These are phyloP conservation scores for Penicillium verhagenii DNA, from an alignment of 495 filamentous ascomycete genomes.

Conservation along the genomic window DNA sequence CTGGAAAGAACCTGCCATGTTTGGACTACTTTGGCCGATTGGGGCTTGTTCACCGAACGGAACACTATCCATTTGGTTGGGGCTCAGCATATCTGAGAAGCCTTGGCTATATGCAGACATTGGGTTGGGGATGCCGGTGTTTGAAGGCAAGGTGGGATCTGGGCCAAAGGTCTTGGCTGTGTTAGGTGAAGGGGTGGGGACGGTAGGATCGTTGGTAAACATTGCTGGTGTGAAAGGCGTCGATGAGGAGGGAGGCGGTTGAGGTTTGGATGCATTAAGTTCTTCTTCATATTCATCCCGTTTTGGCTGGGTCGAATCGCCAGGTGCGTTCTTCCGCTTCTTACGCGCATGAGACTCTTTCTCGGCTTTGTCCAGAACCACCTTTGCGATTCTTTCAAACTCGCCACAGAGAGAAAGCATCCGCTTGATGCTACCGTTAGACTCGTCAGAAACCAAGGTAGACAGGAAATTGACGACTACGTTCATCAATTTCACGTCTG, in stretches of 20 bases:
- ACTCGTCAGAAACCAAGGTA: slow-evolving; percentile 69
- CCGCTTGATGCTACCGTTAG: slow-evolving; percentile 81
- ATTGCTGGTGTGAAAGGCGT: slow-evolving; percentile 35
- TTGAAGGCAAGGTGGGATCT: slow-evolving; percentile 35
- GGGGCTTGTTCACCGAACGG: slow-evolving; percentile 45
- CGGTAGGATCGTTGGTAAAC: slow-evolving; percentile 29
- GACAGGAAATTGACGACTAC: slow-evolving; percentile 88
- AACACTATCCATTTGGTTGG: slow-evolving; percentile 37
- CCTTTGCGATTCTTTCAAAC: slow-evolving; percentile 90
- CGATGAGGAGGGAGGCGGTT: slow-evolving; percentile 27
- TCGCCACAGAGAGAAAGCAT: slow-evolving; percentile 93
- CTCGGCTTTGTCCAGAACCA: slow-evolving; percentile 88
- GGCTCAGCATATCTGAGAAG: slow-evolving; percentile 40
- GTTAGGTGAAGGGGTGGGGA: slow-evolving; percentile 20
- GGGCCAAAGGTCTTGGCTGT: slow-evolving; percentile 31
- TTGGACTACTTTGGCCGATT: slow-evolving; percentile 37
- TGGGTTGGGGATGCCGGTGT: slow-evolving; percentile 23
- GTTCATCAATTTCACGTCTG: slow-evolving; percentile 88
- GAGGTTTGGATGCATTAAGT: slow-evolving; percentile 21
- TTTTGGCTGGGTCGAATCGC: slow-evolving; percentile 26
- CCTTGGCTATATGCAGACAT: slow-evolving; percentile 39
- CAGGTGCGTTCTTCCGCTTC: slow-evolving; percentile 70
- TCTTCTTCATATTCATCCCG: slow-evolving; percentile 18
- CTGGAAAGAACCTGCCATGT: slow-evolving; percentile 60
- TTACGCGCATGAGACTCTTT: slow-evolving; percentile 71